Percentiles rank a stretch among this genome's conserved stretches.
phyloP scores from a whole-genome alignment of 2,329 filamentous ascomycete species.

The Colletotrichum phormii region DNA sequence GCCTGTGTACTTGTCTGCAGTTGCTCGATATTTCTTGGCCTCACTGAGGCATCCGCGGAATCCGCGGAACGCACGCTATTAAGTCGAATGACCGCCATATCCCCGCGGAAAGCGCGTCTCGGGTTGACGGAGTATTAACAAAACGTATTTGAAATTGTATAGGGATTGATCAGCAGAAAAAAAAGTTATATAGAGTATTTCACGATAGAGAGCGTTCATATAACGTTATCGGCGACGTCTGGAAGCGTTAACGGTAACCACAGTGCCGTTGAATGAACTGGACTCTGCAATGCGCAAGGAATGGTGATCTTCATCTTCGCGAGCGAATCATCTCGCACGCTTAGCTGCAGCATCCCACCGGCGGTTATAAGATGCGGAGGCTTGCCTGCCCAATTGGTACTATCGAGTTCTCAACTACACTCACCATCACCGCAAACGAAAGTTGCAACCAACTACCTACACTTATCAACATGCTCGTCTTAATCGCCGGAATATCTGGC shows the following conservation, averaged over 20 bases:
- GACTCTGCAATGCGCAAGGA: not conserved
- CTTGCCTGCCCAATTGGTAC: not conserved
- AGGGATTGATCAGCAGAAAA: not conserved
- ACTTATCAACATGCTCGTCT: constrained; percentile 46
- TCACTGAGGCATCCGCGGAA: not conserved
- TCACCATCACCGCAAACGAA: not conserved
- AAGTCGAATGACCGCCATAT: not conserved
- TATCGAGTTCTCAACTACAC: not conserved
- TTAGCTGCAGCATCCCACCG: not conserved
- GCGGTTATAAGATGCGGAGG: not conserved
- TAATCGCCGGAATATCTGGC: constrained; percentile 51
- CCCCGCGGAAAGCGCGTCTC: not conserved
- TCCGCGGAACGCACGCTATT: not conserved
- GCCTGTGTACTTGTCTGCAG: not conserved
- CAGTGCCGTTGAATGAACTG: not conserved
- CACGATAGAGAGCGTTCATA: not conserved
- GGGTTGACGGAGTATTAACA: not conserved
- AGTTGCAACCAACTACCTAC: not conserved
- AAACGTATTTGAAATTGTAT: not conserved
- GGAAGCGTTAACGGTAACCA: too few relatives aligned
- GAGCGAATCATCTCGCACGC: not conserved
- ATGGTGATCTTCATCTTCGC: not conserved
- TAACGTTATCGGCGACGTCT: not conserved
- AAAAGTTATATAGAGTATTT: not conserved
- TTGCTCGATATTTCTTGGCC: not conserved